phyloP scores from a whole-genome alignment of 1,284 basidiomycete species.

The Ustilago cynodontis region DNA sequence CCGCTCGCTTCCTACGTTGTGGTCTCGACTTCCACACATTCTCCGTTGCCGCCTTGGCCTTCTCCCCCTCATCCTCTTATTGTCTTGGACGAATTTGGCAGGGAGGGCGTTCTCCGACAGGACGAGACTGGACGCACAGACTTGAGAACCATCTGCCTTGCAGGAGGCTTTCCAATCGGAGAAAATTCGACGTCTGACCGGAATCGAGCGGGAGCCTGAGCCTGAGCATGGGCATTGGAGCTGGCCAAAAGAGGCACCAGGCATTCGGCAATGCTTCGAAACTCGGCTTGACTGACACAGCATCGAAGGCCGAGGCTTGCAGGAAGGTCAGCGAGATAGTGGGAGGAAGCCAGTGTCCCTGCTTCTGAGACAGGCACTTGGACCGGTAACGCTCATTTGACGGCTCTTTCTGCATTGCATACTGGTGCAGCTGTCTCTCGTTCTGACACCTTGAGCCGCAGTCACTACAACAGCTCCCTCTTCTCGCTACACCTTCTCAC shows the following conservation, averaged over 20 bases:
- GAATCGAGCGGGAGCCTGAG: not conserved
- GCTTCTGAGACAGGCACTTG: not conserved
- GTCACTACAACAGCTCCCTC: slow-evolving; percentile 1
- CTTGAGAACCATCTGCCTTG: not conserved
- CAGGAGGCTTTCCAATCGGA: not conserved
- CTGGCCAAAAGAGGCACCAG: not conserved
- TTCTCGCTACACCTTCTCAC: not conserved
- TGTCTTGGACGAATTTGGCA: too few relatives aligned
- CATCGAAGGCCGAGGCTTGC: not conserved
- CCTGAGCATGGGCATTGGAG: not conserved
- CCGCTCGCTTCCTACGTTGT: not conserved
- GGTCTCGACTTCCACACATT: not conserved
- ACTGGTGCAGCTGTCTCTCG: not conserved
- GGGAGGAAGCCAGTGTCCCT: not conserved
- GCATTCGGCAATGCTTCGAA: not conserved
- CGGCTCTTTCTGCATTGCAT: not conserved
- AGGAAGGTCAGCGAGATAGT: not conserved
- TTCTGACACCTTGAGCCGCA: not conserved
- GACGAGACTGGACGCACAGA: not conserved
- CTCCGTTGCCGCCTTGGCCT: too few relatives aligned
- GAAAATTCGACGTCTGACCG: not conserved
- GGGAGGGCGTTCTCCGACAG: too few relatives aligned
- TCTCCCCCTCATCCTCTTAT: not conserved
- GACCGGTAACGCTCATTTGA: not conserved
- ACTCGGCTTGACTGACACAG: not conserved